Evolutionary conservation across 768 basidiomycete genomes (phyloP).

Genomic region (Tephrocybe sp.): DNA sequence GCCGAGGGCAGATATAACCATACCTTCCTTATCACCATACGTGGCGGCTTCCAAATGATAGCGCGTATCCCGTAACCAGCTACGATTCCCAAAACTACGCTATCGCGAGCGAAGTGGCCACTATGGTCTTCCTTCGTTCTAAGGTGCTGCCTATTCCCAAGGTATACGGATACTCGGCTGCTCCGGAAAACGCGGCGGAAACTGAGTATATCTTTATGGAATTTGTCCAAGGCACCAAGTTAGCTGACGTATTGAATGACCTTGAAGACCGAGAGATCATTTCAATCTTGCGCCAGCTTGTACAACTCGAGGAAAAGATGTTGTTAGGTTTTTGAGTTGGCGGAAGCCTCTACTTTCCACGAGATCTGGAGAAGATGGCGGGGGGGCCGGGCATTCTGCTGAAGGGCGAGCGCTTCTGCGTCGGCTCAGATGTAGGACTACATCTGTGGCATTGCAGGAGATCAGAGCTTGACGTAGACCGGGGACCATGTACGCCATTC

Average conservation of each 20-base stretch:
- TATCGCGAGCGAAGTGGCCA: slow-evolving; percentile 45
- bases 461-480: slow-evolving; percentile 43
- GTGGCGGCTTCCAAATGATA: slow-evolving; percentile 32
- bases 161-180: slow-evolving; percentile 13
- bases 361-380: slow-evolving; percentile 43
- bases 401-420: slow-evolving; percentile 40
- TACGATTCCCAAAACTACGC: slow-evolving; percentile 33
- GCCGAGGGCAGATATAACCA: slow-evolving; percentile 44
- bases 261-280: slow-evolving; percentile 37
- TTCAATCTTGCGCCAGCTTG: slow-evolving; percentile 45
- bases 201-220: too few relatives aligned
- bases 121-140: slow-evolving; percentile 37
- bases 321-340: slow-evolving; percentile 54
- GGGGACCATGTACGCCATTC: slow-evolving; percentile 51
- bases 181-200: too few relatives aligned
- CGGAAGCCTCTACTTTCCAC: slow-evolving; percentile 48
- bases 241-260: slow-evolving; percentile 6
- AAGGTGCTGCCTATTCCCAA: slow-evolving; percentile 36
- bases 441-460: slow-evolving; percentile 50
- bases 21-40: slow-evolving; percentile 36
- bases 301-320: slow-evolving; percentile 45
- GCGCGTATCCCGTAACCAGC: slow-evolving; percentile 40
- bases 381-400: slow-evolving; percentile 34
- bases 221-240: too few relatives aligned
- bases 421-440: slow-evolving; percentile 43